Evolutionary conservation across 2,329 filamentous ascomycete species (phyloP), one percentile per base, ranked within the genome.

Genomic region (Xylaria sp.): DNA sequence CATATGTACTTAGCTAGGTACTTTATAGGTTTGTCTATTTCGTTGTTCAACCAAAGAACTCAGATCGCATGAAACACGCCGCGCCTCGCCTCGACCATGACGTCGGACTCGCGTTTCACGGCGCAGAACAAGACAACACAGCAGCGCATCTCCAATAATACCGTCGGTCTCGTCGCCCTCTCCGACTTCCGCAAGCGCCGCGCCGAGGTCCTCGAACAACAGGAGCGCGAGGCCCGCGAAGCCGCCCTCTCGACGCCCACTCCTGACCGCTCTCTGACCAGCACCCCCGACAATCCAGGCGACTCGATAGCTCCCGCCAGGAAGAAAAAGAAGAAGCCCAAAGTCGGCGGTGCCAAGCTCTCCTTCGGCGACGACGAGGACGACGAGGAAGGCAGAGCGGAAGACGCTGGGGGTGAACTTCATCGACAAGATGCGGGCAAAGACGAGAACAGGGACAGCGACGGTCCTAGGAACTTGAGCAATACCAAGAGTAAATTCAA

Each of bases 101-200:
- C 46, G 13, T 73, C 75, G 10, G 73, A 76, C 20, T 85, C 86
- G 65, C 89, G 91, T 69, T 97, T 97, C 80, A 90, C 90, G 1
- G 85, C 90, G 48, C 92, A 94, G 76, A 90, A 90, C 70, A 86
- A 91, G 73, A 92, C 92, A 0, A 92, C 93, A 1, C 89, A 95
- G 79, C 91, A 97, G 76, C 85, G 93, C 15, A 86, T 97, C 56
- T 95, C 95, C 68, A 93, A 89, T 62, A 90, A 93, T 76, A 97
- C 93, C 0, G 94, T 97, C 72, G 96, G 96, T 46, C 90, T 99
- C 2, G 95, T 98, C 61, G 89, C 93, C 66, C 90, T 97, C 50
- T 93, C 93, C 72, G 96, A 98, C 78, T 98, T 97, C 80, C 93
- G 95, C 80, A 98, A 99, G 83, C 90, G 96, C 67, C 93, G 95